phyloP scores from a whole-genome alignment of 495 filamentous ascomycete genomes.

The Penicillium mononematosum region DNA sequence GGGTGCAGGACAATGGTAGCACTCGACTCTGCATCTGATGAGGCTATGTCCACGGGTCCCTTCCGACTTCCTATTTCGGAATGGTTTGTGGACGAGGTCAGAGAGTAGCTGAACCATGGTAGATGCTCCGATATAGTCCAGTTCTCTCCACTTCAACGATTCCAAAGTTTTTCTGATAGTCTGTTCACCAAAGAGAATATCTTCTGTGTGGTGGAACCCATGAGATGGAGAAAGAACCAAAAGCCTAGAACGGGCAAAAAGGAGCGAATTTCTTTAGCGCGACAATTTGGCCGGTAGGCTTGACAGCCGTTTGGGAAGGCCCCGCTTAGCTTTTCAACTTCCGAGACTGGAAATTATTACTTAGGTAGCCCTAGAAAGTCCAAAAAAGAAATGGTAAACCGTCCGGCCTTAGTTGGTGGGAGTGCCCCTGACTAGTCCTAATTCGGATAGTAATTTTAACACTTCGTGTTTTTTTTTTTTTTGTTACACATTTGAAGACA shows the following conservation, averaged over 20 bases:
- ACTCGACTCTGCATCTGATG: neutral
- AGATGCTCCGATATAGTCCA: neutral
- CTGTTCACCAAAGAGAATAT: neutral
- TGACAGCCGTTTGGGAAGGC: slow-evolving; percentile 28
- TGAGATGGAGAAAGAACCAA: neutral
- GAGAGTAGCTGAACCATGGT: slow-evolving; percentile 7
- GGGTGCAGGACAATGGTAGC: slow-evolving; percentile 21
- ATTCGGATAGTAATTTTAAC: slow-evolving; percentile 3
- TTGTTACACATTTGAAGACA: neutral
- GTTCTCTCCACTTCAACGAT: neutral
- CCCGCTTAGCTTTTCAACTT: slow-evolving; percentile 19
- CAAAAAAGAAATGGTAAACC: neutral
- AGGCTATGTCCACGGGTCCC: neutral
- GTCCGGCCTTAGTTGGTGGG: neutral
- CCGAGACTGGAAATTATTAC: slow-evolving; percentile 1
- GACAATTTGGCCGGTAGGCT: slow-evolving; percentile 15
- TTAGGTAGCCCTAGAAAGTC: neutral
- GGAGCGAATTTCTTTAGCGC: slow-evolving; percentile 18
- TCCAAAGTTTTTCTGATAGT: no score
- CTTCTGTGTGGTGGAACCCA: slow-evolving; percentile 8
- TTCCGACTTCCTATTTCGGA: neutral
- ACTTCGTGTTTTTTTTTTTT: neutral
- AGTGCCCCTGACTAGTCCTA: slow-evolving; percentile 13
- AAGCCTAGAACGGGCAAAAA: slow-evolving; percentile 13
- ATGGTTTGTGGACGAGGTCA: neutral